Conservation (phyloP, 2,329 filamentous ascomycete genomes). For the Madurella mycetomatis region DNA sequence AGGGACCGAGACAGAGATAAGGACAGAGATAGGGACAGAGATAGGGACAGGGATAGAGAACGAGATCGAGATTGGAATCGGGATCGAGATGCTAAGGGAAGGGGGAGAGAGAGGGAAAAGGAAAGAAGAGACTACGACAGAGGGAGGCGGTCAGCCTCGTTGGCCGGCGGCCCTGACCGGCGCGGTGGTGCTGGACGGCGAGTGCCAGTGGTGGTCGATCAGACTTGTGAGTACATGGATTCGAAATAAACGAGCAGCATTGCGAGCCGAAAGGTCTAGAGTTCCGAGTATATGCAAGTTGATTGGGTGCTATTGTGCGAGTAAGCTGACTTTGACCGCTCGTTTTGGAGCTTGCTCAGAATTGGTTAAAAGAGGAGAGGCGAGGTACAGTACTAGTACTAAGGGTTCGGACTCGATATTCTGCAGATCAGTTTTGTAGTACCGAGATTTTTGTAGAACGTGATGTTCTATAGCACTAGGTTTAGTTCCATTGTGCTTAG, state of each 20-base stretch:
- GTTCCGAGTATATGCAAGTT: too few species aligned
- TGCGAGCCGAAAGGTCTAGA: too few species aligned
- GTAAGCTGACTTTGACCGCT: too few species aligned
- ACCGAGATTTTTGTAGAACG: too few species aligned
- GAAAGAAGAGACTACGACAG: slow-evolving; percentile 1
- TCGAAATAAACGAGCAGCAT: neutral
- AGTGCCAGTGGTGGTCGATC: slow-evolving; percentile 3
- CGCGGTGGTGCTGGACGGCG: neutral
- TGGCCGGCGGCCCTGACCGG: slow-evolving; percentile 1
- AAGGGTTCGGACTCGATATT: too few species aligned
- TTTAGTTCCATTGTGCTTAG: too few species aligned
- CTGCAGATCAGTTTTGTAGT: too few species aligned
- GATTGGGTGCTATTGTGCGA: too few species aligned
- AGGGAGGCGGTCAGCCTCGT: slow-evolving; percentile 7
- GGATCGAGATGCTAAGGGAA: neutral
- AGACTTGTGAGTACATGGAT: slow-evolving; percentile 7
- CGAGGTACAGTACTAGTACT: too few species aligned
- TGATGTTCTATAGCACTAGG: too few species aligned
- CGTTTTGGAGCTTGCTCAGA: too few species aligned
- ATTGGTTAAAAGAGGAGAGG: too few species aligned
- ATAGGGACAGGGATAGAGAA: slow-evolving; percentile 2
- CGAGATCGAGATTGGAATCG: neutral
- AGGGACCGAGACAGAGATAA: neutral
- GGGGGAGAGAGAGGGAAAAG: neutral
- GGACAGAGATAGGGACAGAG: slow-evolving; percentile 1